Percentiles rank a stretch among this genome's conserved stretches.
Conservation (phyloP, 805 yeast genomes). For the Kodamaea neixiangensis region DNA sequence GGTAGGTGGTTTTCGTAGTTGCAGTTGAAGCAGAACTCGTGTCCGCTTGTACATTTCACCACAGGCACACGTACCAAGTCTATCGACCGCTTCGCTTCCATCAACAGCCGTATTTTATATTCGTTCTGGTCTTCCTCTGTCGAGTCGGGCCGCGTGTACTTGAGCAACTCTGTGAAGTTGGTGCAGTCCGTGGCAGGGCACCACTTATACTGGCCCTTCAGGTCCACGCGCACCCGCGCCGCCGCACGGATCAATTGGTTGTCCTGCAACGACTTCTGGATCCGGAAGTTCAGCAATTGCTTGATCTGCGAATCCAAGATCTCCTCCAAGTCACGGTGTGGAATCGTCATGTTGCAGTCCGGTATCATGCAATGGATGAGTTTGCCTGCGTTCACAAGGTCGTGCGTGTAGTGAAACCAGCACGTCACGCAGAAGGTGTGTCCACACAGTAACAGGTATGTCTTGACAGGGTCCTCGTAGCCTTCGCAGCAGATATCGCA, state of each 20-base stretch:
- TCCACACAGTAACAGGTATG: conserved; percentile 61
- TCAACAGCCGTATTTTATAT: conserved; percentile 8
- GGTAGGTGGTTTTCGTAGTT: conserved; percentile 78
- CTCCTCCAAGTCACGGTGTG: conserved; percentile 40
- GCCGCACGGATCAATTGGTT: conserved; percentile 41
- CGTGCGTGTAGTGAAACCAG: conserved; percentile 59
- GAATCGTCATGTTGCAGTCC: conserved; percentile 47
- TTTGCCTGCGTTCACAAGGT: conserved; percentile 42
- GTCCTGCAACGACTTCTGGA: conserved; percentile 23
- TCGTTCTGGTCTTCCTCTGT: conserved; percentile 22
- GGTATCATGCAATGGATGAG: conserved; percentile 69
- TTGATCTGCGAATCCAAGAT: conserved; percentile 7
- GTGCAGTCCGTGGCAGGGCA: conserved; percentile 87
- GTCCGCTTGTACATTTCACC: conserved; percentile 66
- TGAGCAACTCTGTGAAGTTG: conserved; percentile 47
- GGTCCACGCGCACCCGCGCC: conserved; percentile 53
- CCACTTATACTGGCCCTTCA: conserved; percentile 57
- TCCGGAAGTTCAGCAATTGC: conserved; percentile 8
- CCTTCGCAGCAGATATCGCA: conserved; percentile 80
- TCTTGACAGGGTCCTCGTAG: conserved; percentile 23
- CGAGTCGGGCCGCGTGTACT: conserved; percentile 11
- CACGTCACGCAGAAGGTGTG: conserved; percentile 75
- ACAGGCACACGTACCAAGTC: conserved; percentile 50
- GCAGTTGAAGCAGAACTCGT: conserved; percentile 80
- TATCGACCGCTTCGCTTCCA: conserved; percentile 8